These are phyloP conservation scores for Yamadazyma taylorii DNA, from an alignment of 1,139 yeast species.

Conservation along the genomic window DNA sequence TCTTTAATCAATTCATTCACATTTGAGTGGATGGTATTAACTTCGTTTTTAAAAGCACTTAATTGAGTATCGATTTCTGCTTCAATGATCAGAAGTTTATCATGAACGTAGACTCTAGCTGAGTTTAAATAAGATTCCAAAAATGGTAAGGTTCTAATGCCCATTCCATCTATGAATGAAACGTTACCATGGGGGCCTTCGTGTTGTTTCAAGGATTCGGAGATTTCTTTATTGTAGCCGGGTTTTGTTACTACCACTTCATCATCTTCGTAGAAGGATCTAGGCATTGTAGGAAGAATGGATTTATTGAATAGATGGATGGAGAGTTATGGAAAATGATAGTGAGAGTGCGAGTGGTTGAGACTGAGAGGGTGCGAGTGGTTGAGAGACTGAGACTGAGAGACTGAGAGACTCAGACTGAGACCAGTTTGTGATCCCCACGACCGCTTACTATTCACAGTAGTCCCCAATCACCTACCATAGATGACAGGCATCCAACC, in stretches of 20 bases:
- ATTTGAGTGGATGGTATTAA: slow-evolving; percentile 24
- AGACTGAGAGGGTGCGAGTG: no score
- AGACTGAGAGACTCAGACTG: no score
- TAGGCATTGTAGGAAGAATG: slow-evolving; percentile 16
- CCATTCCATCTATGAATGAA: slow-evolving; percentile 52
- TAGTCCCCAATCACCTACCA: no score
- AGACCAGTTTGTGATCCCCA: no score
- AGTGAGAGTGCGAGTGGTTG: no score
- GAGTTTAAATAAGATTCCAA: slow-evolving; percentile 43
- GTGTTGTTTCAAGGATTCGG: slow-evolving; percentile 33
- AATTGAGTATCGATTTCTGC: slow-evolving; percentile 48
- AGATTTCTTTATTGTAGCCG: slow-evolving; percentile 41
- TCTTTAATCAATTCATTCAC: slow-evolving; percentile 32
- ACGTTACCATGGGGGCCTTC: slow-evolving; percentile 43
- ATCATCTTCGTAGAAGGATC: slow-evolving; percentile 55
- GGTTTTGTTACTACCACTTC: slow-evolving; percentile 48
- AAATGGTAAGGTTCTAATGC: slow-evolving; percentile 47
- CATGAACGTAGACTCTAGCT: slow-evolving; percentile 36
- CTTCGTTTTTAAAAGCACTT: slow-evolving; percentile 47
- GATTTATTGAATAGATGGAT: no score
- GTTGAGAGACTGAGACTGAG: no score
- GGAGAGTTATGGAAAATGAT: neutral
- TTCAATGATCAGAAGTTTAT: slow-evolving; percentile 33
- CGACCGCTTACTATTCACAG: no score
- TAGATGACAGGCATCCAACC: no score